Evolutionary conservation across 169 alveolate species (phyloP).

Genomic region (Plasmodium reichenowi): DNA sequence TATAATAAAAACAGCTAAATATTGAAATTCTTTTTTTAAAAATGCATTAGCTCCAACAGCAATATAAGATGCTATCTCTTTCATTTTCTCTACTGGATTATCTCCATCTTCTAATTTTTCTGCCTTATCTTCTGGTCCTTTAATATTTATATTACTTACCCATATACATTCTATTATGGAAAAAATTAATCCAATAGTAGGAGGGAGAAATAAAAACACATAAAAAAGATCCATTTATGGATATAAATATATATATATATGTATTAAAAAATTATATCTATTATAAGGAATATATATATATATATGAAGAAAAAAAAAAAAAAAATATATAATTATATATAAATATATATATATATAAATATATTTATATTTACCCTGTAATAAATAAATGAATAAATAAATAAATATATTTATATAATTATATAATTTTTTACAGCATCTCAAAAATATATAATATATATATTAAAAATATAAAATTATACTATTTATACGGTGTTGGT

Average conservation of each 20-base stretch:
- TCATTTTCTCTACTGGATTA: conserved; percentile 79
- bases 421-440: too few relatives aligned
- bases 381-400: too few relatives aligned
- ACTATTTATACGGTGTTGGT: too few relatives aligned
- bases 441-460: too few relatives aligned
- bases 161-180: conserved; percentile 51
- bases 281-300: too few relatives aligned
- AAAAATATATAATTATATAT: too few relatives aligned
- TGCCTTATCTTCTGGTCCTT: conserved; percentile 59
- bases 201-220: conserved; percentile 47
- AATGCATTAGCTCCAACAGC: conserved; percentile 93
- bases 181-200: conserved; percentile 62
- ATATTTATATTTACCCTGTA: too few relatives aligned
- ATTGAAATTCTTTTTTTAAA: conserved; percentile 89
- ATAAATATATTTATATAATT: too few relatives aligned
- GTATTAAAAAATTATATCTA: too few relatives aligned
- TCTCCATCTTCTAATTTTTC: conserved; percentile 66
- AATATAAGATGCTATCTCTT: conserved; percentile 84
- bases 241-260: background rate
- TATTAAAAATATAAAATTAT: too few relatives aligned
- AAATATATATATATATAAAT: too few relatives aligned
- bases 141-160: conserved; percentile 47
- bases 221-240: conserved; percentile 38
- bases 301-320: too few relatives aligned
- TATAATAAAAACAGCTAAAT: conserved; percentile 86